Conservation (phyloP, 495 filamentous ascomycete species). For the Talaromyces nanjingensis region DNA sequence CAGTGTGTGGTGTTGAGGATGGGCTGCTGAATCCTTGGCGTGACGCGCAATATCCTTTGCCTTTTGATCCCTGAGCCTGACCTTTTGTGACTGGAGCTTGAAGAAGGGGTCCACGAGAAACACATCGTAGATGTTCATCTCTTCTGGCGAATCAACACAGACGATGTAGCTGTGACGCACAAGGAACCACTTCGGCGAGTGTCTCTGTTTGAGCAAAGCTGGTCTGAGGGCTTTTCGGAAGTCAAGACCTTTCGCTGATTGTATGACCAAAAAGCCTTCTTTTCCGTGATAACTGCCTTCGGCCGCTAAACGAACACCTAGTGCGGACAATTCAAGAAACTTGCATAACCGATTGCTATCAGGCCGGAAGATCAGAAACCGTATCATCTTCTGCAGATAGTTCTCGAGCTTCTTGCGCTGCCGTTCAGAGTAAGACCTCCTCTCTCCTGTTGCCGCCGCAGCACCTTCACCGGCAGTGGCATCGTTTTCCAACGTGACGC, state of each 20-base stretch:
- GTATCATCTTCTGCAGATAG: constrained; percentile 91
- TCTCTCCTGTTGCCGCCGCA: constrained; percentile 26
- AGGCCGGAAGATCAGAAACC: constrained; percentile 89
- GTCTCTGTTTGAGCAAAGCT: constrained; percentile 64
- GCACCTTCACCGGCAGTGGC: constrained; percentile 32
- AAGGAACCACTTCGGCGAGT: constrained; percentile 93
- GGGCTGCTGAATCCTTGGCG: constrained; percentile 55
- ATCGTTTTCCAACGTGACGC: constrained; percentile 38
- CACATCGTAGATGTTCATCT: constrained; percentile 98
- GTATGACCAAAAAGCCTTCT: constrained; percentile 88
- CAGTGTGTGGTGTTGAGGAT: constrained; percentile 75
- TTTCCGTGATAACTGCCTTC: constrained; percentile 98
- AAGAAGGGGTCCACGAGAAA: constrained; percentile 89
- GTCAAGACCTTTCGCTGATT: constrained; percentile 85
- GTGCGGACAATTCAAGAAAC: constrained; percentile 89
- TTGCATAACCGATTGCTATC: constrained; percentile 95
- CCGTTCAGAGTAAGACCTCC: constrained; percentile 49
- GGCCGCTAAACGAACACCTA: constrained; percentile 90
- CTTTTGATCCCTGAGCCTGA: constrained; percentile 52
- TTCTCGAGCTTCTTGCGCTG: constrained; percentile 82
- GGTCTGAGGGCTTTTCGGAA: constrained; percentile 77
- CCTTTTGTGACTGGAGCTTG: constrained; percentile 61
- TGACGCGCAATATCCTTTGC: constrained; percentile 58
- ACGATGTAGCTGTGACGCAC: constrained; percentile 97
- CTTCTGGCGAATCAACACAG: constrained; percentile 94